Evolutionary conservation across 768 basidiomycete genomes (phyloP).

Genomic region (Omphalotus guepiniiformis): DNA sequence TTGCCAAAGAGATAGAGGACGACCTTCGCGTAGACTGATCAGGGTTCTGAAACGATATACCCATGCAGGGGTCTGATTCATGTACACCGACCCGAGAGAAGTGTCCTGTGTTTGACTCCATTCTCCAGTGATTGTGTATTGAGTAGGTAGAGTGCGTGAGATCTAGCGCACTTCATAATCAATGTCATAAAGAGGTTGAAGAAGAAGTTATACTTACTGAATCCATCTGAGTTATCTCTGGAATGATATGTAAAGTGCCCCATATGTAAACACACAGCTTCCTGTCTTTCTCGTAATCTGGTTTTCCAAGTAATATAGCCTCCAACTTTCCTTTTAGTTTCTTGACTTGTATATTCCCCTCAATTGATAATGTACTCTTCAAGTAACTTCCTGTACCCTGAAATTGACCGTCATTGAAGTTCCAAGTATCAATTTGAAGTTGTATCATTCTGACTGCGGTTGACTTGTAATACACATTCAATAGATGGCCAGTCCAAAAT

Average conservation of each 20-base stretch:
- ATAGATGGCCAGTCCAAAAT: conserved; percentile 1
- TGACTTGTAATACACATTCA: background rate
- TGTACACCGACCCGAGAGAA: background rate
- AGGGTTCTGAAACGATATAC: background rate
- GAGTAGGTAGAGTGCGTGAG: background rate
- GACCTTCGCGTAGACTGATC: background rate
- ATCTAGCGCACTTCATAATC: background rate
- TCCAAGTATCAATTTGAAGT: background rate
- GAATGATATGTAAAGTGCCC: background rate
- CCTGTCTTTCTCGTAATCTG: background rate
- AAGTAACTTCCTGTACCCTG: background rate
- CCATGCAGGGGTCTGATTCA: conserved; percentile 4
- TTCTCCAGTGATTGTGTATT: conserved; percentile 2
- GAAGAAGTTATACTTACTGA: background rate
- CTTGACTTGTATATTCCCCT: background rate
- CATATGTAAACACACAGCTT: background rate
- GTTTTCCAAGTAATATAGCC: background rate
- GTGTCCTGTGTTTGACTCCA: background rate
- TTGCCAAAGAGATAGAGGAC: background rate
- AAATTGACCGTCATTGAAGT: background rate
- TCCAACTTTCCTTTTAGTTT: background rate
- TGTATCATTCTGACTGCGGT: background rate
- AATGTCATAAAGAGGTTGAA: background rate
- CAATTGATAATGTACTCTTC: background rate
- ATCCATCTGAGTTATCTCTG: background rate